Percentiles rank a stretch among this genome's conserved stretches.
phyloP scores from a whole-genome alignment of 2,329 filamentous ascomycete species.

The Alternaria arborescens region DNA sequence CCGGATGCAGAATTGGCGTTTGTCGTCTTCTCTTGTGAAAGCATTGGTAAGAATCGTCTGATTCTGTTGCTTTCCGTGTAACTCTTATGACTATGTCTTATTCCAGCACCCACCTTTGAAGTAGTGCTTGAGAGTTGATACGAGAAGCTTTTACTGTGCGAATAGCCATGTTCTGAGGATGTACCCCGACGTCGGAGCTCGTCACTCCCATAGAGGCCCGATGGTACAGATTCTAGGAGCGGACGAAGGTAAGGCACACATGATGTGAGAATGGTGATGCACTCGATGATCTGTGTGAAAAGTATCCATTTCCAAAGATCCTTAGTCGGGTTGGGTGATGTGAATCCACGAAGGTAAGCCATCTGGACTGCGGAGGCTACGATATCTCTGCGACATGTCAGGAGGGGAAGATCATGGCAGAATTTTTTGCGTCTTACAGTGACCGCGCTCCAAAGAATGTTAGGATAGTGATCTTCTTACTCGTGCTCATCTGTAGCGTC shows the following conservation, averaged over 20 bases:
- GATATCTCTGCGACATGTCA: slow-evolving; percentile 37
- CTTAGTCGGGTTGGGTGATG: slow-evolving; percentile 37
- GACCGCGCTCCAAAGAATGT: slow-evolving; percentile 45
- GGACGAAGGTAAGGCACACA: slow-evolving; percentile 49
- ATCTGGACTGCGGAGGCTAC: slow-evolving; percentile 45
- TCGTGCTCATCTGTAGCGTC: slow-evolving; percentile 46
- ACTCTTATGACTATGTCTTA: slow-evolving; percentile 26
- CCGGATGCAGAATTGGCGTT: slow-evolving; percentile 47
- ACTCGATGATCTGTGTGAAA: slow-evolving; percentile 44
- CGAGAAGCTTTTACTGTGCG: slow-evolving; percentile 37
- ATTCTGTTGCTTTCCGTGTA: slow-evolving; percentile 29
- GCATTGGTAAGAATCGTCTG: slow-evolving; percentile 42
- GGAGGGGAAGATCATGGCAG: not conserved
- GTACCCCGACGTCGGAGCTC: slow-evolving; percentile 44
- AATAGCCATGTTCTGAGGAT: slow-evolving; percentile 39
- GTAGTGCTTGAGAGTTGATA: slow-evolving; percentile 40
- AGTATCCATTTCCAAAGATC: slow-evolving; percentile 49
- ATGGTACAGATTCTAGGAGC: slow-evolving; percentile 44
- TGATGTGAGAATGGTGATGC: slow-evolving; percentile 48
- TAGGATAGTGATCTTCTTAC: slow-evolving; percentile 47
- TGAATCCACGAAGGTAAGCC: slow-evolving; percentile 39
- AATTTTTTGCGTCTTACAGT: slow-evolving; percentile 27
- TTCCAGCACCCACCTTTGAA: slow-evolving; percentile 11
- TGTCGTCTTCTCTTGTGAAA: slow-evolving; percentile 38
- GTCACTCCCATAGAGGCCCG: slow-evolving; percentile 46